Percentiles rank a stretch among this genome's conserved stretches.
These are phyloP conservation scores for Fusarium annulatum DNA, from an alignment of 2,329 filamentous ascomycete species.

Conservation along the genomic window DNA sequence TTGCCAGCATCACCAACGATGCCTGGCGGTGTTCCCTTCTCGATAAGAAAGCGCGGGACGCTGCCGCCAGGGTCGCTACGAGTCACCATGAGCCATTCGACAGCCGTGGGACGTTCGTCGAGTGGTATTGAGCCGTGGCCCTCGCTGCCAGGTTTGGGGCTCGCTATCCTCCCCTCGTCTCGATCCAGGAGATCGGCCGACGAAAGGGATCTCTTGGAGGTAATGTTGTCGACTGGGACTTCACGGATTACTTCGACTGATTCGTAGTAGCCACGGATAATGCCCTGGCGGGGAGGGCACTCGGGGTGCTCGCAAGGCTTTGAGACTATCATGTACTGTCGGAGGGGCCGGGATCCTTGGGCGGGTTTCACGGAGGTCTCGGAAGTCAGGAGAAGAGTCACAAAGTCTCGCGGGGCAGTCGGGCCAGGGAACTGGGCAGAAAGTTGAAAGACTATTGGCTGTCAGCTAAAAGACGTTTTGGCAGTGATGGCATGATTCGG, in stretches of 20 bases:
- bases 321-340: slow-evolving; percentile 88
- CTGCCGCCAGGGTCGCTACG: slow-evolving; percentile 89
- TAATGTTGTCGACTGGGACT: slow-evolving; percentile 67
- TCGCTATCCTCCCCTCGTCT: slow-evolving; percentile 44
- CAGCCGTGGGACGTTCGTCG: slow-evolving; percentile 53
- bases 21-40: slow-evolving; percentile 83
- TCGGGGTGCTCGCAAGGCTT: slow-evolving; percentile 84
- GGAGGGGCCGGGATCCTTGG: slow-evolving; percentile 55
- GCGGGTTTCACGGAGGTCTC: slow-evolving; percentile 57
- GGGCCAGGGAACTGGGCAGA: slow-evolving; percentile 92
- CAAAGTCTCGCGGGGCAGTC: slow-evolving; percentile 87
- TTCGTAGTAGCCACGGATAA: slow-evolving; percentile 87
- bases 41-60: slow-evolving; percentile 91
- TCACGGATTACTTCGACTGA: slow-evolving; percentile 92
- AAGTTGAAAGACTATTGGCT: slow-evolving; percentile 78
- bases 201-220: slow-evolving; percentile 48
- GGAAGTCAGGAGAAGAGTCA: slow-evolving; percentile 80
- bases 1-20: slow-evolving; percentile 84
- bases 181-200: slow-evolving; percentile 45
- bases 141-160: slow-evolving; percentile 24
- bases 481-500: not conserved
- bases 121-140: slow-evolving; percentile 17
- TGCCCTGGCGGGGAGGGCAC: slow-evolving; percentile 75
- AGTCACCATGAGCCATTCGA: slow-evolving; percentile 96
- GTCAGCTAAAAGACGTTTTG: slow-evolving; percentile 23